These are phyloP conservation scores for Cladosporium sphaerospermum DNA, from an alignment of 2,329 filamentous ascomycete genomes.

Conservation along the genomic window DNA sequence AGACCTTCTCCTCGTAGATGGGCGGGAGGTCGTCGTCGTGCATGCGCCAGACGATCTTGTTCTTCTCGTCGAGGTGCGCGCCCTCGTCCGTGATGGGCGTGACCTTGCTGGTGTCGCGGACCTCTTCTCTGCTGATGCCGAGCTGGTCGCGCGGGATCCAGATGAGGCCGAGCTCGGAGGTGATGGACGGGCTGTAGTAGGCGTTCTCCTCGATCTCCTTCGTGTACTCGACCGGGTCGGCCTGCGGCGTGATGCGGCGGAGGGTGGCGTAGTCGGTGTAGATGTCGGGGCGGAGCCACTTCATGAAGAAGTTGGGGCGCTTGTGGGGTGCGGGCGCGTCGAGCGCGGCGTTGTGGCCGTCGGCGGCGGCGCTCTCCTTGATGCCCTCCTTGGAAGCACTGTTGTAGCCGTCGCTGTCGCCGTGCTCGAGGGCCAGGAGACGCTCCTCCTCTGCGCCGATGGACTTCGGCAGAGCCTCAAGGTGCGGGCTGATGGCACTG, in stretches of 20 bases:
- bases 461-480: constrained; percentile 64
- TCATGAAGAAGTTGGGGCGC: constrained; percentile 54
- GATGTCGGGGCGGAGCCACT: constrained; percentile 72
- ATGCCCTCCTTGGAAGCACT: constrained; percentile 15
- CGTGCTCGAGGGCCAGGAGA: constrained; percentile 29
- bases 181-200: constrained; percentile 68
- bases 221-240: constrained; percentile 54
- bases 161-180: constrained; percentile 57
- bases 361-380: constrained; percentile 16
- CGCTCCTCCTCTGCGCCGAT: constrained; percentile 33
- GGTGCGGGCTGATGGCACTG: constrained; percentile 65
- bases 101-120: constrained; percentile 62
- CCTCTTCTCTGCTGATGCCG: constrained; percentile 71
- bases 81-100: constrained; percentile 78
- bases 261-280: constrained; percentile 67
- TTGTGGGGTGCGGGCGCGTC: constrained; percentile 34
- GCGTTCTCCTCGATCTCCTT: constrained; percentile 59
- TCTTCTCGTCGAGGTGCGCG: constrained; percentile 64
- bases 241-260: constrained; percentile 60
- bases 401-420: constrained; percentile 21
- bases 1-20: constrained; percentile 52
- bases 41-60: constrained; percentile 50
- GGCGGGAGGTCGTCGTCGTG: constrained; percentile 52
- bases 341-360: constrained; percentile 20
- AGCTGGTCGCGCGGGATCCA: constrained; percentile 76